phyloP scores from a whole-genome alignment of 257 asterid species.

The Solanum pinnatisectum region DNA sequence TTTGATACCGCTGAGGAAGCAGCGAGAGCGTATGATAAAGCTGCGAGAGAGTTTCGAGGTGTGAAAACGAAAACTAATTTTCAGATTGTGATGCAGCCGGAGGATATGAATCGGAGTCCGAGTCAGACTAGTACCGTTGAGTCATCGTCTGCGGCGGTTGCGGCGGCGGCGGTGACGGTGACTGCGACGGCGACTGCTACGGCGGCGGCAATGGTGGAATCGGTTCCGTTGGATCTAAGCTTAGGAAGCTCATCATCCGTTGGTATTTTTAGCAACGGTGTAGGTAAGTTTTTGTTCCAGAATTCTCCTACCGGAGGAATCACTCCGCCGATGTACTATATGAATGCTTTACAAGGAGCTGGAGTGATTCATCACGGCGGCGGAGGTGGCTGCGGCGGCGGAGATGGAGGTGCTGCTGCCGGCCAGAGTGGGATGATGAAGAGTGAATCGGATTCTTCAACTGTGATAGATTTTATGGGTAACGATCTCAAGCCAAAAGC shows the following conservation, averaged over 20 bases:
- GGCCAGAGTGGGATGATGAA: neutral
- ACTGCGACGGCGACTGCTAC: neutral
- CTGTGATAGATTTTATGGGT: neutral
- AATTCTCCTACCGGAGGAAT: neutral
- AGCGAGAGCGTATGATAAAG: constrained; percentile 3
- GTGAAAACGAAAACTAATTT: constrained; percentile 4
- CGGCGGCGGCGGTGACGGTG: too few species aligned
- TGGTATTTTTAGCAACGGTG: neutral
- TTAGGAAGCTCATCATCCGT: neutral
- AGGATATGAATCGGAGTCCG: neutral
- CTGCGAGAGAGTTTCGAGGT: constrained; percentile 4
- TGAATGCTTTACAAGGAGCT: neutral
- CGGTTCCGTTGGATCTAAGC: neutral
- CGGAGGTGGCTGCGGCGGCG: neutral
- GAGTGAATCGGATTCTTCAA: neutral
- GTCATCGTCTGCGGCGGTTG: neutral
- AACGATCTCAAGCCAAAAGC: neutral
- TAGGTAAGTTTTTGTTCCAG: neutral
- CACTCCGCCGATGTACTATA: neutral
- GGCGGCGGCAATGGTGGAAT: neutral
- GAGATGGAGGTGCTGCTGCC: neutral
- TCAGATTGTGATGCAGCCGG: neutral
- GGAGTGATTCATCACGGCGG: neutral
- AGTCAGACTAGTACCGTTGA: constrained; percentile 1
- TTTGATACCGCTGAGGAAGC: constrained; percentile 6